These are phyloP conservation scores for Diaporthe velutina DNA, from an alignment of 2,329 filamentous ascomycete genomes.

Conservation along the genomic window DNA sequence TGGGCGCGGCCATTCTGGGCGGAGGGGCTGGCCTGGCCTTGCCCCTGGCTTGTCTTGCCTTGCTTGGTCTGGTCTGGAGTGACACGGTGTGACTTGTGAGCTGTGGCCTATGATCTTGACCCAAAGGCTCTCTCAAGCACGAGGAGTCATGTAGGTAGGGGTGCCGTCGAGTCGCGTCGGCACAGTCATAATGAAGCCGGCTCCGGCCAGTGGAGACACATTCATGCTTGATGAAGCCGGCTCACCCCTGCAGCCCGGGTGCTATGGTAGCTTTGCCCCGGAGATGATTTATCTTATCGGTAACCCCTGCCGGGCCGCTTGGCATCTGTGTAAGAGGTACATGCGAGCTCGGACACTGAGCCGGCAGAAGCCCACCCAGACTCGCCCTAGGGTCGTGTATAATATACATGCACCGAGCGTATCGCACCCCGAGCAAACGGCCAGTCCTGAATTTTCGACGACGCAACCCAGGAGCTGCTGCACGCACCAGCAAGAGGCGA, in stretches of 20 bases:
- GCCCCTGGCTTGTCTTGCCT: not conserved
- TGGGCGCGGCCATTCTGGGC: conserved; percentile 17
- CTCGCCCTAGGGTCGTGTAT: not conserved
- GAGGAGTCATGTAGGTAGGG: not conserved
- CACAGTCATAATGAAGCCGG: not conserved
- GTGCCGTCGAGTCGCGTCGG: not conserved
- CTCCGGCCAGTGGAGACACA: not conserved
- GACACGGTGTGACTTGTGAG: not conserved
- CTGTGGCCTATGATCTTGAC: not conserved
- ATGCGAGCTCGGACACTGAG: not conserved
- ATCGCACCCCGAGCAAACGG: not conserved
- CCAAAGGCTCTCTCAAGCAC: not conserved
- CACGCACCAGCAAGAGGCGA: not conserved
- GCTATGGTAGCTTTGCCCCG: not conserved
- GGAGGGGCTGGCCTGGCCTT: not conserved
- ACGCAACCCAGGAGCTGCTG: conserved; percentile 1
- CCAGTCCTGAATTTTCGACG: conserved; percentile 35
- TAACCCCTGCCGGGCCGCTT: not conserved
- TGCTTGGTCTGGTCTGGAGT: not conserved
- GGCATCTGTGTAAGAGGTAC: not conserved
- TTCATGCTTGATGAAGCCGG: not conserved
- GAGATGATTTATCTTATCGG: conserved; percentile 30
- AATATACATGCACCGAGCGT: not conserved
- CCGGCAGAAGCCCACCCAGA: not conserved
- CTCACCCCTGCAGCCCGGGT: not conserved